These are phyloP conservation scores for Tuber magnatum DNA, from an alignment of 495 filamentous ascomycete species.

Conservation along the genomic window DNA sequence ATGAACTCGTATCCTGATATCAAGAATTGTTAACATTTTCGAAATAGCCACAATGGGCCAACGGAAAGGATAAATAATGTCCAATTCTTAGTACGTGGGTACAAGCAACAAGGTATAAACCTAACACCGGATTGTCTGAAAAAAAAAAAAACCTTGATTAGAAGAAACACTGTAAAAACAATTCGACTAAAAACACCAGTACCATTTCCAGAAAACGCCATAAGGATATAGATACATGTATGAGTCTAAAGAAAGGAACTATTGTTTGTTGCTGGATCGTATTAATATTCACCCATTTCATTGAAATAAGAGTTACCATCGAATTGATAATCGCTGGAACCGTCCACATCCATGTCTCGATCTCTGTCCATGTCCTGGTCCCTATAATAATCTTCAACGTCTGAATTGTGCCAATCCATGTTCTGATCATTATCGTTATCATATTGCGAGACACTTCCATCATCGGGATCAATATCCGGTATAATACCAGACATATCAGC, in stretches of 20 bases:
- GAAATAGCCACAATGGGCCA: background rate
- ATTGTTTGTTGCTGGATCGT: background rate
- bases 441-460: background rate
- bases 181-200: background rate
- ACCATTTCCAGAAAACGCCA: slow-evolving; percentile 1
- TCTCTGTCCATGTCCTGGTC: background rate
- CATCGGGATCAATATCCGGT: slow-evolving; percentile 8
- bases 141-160: background rate
- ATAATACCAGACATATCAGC: slow-evolving; percentile 27
- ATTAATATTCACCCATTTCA: background rate
- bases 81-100: background rate
- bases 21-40: background rate
- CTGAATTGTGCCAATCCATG: background rate
- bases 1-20: background rate
- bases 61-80: background rate
- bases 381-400: background rate
- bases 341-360: background rate
- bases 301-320: background rate
- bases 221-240: slow-evolving; percentile 5
- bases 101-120: background rate
- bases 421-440: background rate
- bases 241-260: background rate
- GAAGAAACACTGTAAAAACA: background rate
- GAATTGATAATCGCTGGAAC: background rate
- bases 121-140: background rate